Conservation (phyloP, 2,329 filamentous ascomycete species). For the Polytolypa hystricis region DNA sequence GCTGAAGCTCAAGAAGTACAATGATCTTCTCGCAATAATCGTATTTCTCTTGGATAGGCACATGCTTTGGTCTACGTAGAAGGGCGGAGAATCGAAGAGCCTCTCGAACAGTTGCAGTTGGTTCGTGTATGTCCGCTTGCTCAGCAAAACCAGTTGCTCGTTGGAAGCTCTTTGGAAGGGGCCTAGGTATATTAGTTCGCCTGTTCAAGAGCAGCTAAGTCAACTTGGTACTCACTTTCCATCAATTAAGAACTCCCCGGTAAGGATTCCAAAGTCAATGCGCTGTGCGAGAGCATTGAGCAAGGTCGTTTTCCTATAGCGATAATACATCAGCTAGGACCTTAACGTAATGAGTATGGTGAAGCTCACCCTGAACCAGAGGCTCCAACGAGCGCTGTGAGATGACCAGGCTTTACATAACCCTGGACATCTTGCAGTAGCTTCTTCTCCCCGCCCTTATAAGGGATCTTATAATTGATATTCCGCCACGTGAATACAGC, state of each 20-base stretch:
- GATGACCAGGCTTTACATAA: slow-evolving; percentile 63
- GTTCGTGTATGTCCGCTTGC: slow-evolving; percentile 58
- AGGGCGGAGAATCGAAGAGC: slow-evolving; percentile 56
- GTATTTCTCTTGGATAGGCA: slow-evolving; percentile 51
- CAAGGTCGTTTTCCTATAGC: slow-evolving; percentile 37
- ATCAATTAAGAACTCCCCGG: slow-evolving; percentile 35
- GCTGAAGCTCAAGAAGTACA: slow-evolving; percentile 57
- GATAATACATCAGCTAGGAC: not conserved
- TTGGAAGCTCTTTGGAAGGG: slow-evolving; percentile 39
- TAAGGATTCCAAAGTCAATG: slow-evolving; percentile 34
- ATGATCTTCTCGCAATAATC: slow-evolving; percentile 58
- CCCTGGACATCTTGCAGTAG: slow-evolving; percentile 54
- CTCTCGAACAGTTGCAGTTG: slow-evolving; percentile 55
- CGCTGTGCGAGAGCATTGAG: slow-evolving; percentile 37
- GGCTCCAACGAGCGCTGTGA: slow-evolving; percentile 72
- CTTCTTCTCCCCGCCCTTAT: slow-evolving; percentile 32
- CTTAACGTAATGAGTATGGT: not conserved
- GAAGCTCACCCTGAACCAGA: slow-evolving; percentile 43
- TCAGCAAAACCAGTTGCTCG: slow-evolving; percentile 46
- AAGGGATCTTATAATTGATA: slow-evolving; percentile 58
- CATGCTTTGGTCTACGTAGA: slow-evolving; percentile 49
- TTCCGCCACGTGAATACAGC: slow-evolving; percentile 77
- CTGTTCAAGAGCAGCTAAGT: not conserved
- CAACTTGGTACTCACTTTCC: slow-evolving; percentile 25
- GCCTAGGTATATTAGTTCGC: slow-evolving; percentile 16